A percentile compares a stretch with the other conserved stretches of the same genome.
Conservation (phyloP, 441 rosid species). For the Metrosideros polymorpha region DNA sequence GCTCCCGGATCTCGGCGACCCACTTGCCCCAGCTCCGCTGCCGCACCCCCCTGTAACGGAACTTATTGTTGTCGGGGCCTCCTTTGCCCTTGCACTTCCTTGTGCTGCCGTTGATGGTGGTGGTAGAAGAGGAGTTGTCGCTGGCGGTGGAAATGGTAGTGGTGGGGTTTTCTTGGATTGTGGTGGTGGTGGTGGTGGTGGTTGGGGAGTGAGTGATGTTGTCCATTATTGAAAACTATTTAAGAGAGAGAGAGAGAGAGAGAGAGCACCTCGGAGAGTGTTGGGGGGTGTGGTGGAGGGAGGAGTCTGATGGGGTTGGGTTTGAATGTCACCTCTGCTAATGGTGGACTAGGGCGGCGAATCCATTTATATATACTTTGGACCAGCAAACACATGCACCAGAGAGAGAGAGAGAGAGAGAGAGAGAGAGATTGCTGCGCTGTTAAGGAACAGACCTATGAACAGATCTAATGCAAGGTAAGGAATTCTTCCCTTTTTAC, state of each 20-base stretch:
- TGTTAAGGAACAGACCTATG: neutral
- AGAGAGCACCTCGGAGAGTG: neutral
- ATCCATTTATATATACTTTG: neutral
- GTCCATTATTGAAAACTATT: neutral
- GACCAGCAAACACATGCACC: neutral
- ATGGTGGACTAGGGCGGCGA: neutral
- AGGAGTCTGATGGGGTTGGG: neutral
- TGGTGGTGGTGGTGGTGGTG: neutral
- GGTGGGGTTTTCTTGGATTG: neutral
- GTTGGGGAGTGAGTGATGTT: neutral
- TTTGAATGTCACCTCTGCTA: neutral
- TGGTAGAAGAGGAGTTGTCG: neutral
- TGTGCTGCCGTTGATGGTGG: neutral
- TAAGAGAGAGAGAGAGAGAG: neutral
- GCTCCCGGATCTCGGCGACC: conserved; percentile 98
- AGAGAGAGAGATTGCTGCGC: neutral
- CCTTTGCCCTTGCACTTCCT: conserved; percentile 75
- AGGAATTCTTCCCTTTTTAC: neutral
- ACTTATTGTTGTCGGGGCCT: conserved; percentile 86
- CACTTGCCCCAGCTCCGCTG: conserved; percentile 98
- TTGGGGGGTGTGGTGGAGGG: neutral
- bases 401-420: neutral
- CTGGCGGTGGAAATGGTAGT: neutral
- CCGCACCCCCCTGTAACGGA: conserved; percentile 79
- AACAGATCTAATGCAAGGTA: neutral